Percentiles rank a stretch among this genome's conserved stretches.
phyloP scores from a whole-genome alignment of 768 basidiomycete genomes.

The Lactarius hengduanensis region DNA sequence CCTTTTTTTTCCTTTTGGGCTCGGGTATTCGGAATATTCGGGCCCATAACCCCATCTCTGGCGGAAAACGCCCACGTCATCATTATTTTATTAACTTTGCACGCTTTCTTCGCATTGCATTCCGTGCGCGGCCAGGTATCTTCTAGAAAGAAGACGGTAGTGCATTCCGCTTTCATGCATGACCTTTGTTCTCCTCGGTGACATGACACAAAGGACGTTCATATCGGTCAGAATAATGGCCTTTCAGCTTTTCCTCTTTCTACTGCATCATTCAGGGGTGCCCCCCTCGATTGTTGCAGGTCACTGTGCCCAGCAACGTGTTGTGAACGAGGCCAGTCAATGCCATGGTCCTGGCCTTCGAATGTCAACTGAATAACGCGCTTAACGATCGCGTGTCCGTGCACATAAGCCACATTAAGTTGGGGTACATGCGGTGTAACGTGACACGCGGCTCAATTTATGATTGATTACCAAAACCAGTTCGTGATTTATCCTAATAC shows the following conservation, averaged over 20 bases:
- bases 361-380: background rate
- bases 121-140: background rate
- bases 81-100: slow-evolving; percentile 7
- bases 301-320: slow-evolving; percentile 18
- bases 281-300: background rate
- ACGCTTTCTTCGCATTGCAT: slow-evolving; percentile 11
- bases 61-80: slow-evolving; percentile 19
- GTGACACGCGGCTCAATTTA: slow-evolving; percentile 20
- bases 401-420: slow-evolving; percentile 20
- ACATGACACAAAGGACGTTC: slow-evolving; percentile 16
- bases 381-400: background rate
- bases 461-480: slow-evolving; percentile 11
- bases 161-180: slow-evolving; percentile 12
- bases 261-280: slow-evolving; percentile 11
- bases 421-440: slow-evolving; percentile 16
- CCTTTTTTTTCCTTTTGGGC: slow-evolving; percentile 4
- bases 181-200: slow-evolving; percentile 2
- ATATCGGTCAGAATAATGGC: background rate
- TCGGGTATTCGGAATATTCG: slow-evolving; percentile 8
- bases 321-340: slow-evolving; percentile 23
- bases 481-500: slow-evolving; percentile 7
- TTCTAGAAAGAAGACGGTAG: slow-evolving; percentile 10
- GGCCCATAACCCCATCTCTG: slow-evolving; percentile 5
- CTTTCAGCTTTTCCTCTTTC: slow-evolving; percentile 1
- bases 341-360: slow-evolving; percentile 17